phyloP scores from a whole-genome alignment of 2,329 filamentous ascomycete species.

The Apiospora kogelbergensis region DNA sequence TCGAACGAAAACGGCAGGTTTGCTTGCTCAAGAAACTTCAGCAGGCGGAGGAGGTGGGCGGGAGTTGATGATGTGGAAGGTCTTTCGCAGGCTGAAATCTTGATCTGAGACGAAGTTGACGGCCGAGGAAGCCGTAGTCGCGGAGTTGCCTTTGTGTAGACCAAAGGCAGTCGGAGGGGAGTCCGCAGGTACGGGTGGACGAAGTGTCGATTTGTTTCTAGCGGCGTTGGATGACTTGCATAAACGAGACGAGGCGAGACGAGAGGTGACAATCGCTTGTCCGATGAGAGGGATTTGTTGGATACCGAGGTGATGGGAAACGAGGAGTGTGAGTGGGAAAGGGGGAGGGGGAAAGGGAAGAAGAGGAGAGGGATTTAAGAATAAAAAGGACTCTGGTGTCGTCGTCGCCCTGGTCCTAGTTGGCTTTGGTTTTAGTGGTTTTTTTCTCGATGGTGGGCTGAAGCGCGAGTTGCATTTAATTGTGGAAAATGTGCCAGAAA shows the following conservation, averaged over 20 bases:
- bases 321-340: not conserved
- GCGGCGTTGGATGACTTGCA: not conserved
- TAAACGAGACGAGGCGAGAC: not conserved
- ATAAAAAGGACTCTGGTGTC: not conserved
- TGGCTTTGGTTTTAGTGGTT: constrained; percentile 4
- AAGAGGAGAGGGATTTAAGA: constrained; percentile 1
- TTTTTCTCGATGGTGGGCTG: constrained; percentile 1
- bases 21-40: constrained; percentile 47
- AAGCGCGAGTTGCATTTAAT: not conserved
- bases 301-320: not conserved
- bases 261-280: not conserved
- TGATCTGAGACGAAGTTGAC: constrained; percentile 63
- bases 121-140: constrained; percentile 64
- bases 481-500: not conserved
- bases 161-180: constrained; percentile 56
- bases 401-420: constrained; percentile 3
- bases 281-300: not conserved
- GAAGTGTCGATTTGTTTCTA: not conserved
- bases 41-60: constrained; percentile 57
- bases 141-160: constrained; percentile 62
- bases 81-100: constrained; percentile 68
- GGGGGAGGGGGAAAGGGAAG: not conserved
- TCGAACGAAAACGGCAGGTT: constrained; percentile 52
- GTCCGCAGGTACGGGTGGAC: not conserved
- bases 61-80: constrained; percentile 66